Base-by-base conservation (phyloP, 352 stramenopile species). In the Bremia lactucae region DNA sequence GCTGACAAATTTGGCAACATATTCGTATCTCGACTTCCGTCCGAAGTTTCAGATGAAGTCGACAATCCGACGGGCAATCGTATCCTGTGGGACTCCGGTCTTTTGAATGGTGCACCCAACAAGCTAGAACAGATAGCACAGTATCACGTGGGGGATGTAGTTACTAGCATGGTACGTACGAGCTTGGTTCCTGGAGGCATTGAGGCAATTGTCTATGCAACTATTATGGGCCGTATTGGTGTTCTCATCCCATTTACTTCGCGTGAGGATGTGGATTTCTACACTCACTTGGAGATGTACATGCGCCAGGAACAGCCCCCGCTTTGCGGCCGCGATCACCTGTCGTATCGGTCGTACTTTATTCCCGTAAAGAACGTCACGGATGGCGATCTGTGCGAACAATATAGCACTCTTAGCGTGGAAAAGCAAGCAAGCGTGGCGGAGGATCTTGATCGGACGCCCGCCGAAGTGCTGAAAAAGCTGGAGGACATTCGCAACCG, bases 1-100 rank as follows among this genome's bases (percentile, higher is more conserved):
- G 94, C 80, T 1, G 96, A 99, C 72, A 99, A 99, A 59, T 98
- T 99, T 65, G 96, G 96, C 24, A 99, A 99, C 65, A 68, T 99
- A 8, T 98, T 97, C 46, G 78, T 99, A 11, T 68, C 97, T 26
- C 78, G 96, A 8, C 51, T 98, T 31, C 94, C 95, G 34, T 81
- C 77, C 0, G 80, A 94, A 45, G 79, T 93, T 1, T 95, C 95
- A n/a, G 94, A 96, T 42, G 89, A 97, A 49, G 86, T 96, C n/a
- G 87, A 97, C 46, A 97, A 98, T 49, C 78, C 94, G 9, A 95
- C 92, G 1, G 96, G 96, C 6, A 96, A 97, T 45, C 84, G 92
- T 39, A 96, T 97, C 48, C 52, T 99, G 1, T 99, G 96, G 96
- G 96, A 98, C 53, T 72, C 86, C 22, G 83, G 85, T 1, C 59